Percentiles rank a stretch among this genome's conserved stretches.
These are phyloP conservation scores for Lepiota brunneoincarnata DNA, from an alignment of 768 basidiomycete genomes.

Conservation along the genomic window DNA sequence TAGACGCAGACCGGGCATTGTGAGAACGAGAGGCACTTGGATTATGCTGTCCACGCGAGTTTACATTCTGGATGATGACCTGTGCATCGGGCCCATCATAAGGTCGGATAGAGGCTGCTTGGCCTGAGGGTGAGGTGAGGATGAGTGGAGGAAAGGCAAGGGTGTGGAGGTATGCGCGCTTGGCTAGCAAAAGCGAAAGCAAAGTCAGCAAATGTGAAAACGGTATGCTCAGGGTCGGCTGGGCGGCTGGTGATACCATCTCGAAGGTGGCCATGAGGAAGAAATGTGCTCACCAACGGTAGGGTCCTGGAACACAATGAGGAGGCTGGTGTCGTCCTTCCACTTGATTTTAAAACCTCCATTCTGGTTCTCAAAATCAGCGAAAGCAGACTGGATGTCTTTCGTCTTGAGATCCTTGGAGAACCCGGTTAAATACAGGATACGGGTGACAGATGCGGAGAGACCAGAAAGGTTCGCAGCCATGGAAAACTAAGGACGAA, in stretches of 20 bases:
- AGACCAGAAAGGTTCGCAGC: conserved; percentile 74
- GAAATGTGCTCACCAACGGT: conserved; percentile 66
- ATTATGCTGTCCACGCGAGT: conserved; percentile 65
- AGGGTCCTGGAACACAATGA: conserved; percentile 94
- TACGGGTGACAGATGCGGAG: conserved; percentile 94
- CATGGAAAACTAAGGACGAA: conserved; percentile 37
- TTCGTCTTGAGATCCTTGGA: conserved; percentile 95
- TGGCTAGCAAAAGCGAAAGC: conserved; percentile 51
- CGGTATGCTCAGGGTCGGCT: background rate
- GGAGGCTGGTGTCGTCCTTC: conserved; percentile 93
- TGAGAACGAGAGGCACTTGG: conserved; percentile 67
- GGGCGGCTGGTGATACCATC: conserved; percentile 3
- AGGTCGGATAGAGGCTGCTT: conserved; percentile 69
- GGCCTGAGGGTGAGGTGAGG: conserved; percentile 54
- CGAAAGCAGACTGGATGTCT: conserved; percentile 89
- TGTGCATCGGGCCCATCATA: conserved; percentile 97
- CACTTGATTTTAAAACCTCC: conserved; percentile 99
- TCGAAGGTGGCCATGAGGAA: conserved; percentile 8
- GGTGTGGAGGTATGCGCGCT: conserved; percentile 91
- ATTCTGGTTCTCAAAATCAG: conserved; percentile 79
- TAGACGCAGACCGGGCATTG: conserved; percentile 64
- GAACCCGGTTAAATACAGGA: conserved; percentile 90
- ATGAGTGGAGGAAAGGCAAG: conserved; percentile 79
- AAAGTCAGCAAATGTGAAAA: conserved; percentile 7
- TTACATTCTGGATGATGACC: conserved; percentile 77